Conservation (phyloP, 108 stramenopile species). For the Phaeodactylum tricornutum region DNA sequence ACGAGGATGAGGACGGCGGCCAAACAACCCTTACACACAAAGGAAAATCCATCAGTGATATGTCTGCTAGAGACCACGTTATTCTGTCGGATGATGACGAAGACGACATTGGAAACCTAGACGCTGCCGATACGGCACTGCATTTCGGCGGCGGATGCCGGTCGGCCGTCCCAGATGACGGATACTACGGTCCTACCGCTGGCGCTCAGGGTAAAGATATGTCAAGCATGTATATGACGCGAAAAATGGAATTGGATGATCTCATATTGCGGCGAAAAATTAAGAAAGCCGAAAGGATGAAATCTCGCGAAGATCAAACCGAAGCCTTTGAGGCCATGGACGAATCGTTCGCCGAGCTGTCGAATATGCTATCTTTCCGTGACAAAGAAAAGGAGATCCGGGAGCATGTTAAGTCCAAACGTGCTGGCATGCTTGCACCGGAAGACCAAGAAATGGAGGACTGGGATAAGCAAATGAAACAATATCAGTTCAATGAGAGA, state of each 20-base stretch:
- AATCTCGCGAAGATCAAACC: slow-evolving; percentile 76
- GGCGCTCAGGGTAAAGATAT: slow-evolving; percentile 11
- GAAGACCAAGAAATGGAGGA: slow-evolving; percentile 78
- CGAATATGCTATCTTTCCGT: slow-evolving; percentile 57
- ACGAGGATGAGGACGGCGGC: slow-evolving; percentile 26
- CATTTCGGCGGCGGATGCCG: slow-evolving; percentile 82
- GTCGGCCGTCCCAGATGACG: slow-evolving; percentile 8
- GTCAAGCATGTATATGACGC: slow-evolving; percentile 38
- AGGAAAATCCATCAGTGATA: slow-evolving; percentile 69
- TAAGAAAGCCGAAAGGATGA: slow-evolving; percentile 75
- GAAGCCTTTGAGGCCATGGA: slow-evolving; percentile 83
- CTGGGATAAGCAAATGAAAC: slow-evolving; percentile 71
- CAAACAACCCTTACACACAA: slow-evolving; percentile 54
- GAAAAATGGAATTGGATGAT: slow-evolving; percentile 85
- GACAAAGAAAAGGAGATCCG: slow-evolving; percentile 55
- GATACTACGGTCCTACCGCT: slow-evolving; percentile 41
- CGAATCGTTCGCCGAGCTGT: slow-evolving; percentile 72
- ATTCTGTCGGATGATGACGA: slow-evolving; percentile 66
- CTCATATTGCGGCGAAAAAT: slow-evolving; percentile 79
- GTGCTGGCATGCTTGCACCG: slow-evolving; percentile 26
- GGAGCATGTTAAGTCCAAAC: slow-evolving; percentile 22
- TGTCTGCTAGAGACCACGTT: slow-evolving; percentile 36
- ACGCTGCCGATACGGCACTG: slow-evolving; percentile 72
- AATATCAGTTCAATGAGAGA: slow-evolving; percentile 35
- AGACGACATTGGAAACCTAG: slow-evolving; percentile 61